These are phyloP conservation scores for Leccinum pellstonianum DNA, from an alignment of 768 basidiomycete species.

Conservation along the genomic window DNA sequence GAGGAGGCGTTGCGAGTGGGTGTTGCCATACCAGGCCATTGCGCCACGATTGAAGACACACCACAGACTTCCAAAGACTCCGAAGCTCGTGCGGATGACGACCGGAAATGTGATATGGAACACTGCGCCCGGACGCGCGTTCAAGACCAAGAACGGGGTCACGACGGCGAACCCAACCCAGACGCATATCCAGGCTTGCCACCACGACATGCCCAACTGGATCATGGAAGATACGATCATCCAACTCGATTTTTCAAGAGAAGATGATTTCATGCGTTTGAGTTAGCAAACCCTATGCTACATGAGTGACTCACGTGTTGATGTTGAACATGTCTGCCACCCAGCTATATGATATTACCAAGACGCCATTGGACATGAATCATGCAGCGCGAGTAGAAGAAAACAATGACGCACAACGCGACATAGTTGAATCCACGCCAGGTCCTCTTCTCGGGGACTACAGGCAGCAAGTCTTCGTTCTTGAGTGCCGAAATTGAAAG, in stretches of 20 bases:
- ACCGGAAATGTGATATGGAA: constrained; percentile 79
- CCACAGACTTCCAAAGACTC: constrained; percentile 77
- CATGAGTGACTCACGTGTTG: constrained; percentile 54
- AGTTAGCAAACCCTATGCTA: not conserved
- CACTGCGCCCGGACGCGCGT: constrained; percentile 74
- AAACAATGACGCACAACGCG: constrained; percentile 48
- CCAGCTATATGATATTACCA: constrained; percentile 48
- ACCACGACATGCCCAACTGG: constrained; percentile 72
- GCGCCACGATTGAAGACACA: constrained; percentile 73
- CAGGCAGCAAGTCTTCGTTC: constrained; percentile 76
- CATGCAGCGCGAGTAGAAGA: not conserved
- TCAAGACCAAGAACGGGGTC: constrained; percentile 71
- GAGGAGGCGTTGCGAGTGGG: constrained; percentile 17
- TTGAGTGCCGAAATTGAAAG: constrained; percentile 30
- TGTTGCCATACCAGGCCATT: constrained; percentile 61
- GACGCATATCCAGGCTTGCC: constrained; percentile 83
- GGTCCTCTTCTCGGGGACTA: constrained; percentile 57
- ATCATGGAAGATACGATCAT: constrained; percentile 79
- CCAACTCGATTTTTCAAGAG: constrained; percentile 44
- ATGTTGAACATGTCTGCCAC: constrained; percentile 79
- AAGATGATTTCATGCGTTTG: not conserved
- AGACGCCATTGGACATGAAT: not conserved
- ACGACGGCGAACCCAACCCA: constrained; percentile 62
- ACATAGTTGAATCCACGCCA: constrained; percentile 69
- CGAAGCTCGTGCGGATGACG: constrained; percentile 74